Base-by-base conservation (phyloP, 202 grass and related monocot species). In the Schoenoplectus triqueter region DNA sequence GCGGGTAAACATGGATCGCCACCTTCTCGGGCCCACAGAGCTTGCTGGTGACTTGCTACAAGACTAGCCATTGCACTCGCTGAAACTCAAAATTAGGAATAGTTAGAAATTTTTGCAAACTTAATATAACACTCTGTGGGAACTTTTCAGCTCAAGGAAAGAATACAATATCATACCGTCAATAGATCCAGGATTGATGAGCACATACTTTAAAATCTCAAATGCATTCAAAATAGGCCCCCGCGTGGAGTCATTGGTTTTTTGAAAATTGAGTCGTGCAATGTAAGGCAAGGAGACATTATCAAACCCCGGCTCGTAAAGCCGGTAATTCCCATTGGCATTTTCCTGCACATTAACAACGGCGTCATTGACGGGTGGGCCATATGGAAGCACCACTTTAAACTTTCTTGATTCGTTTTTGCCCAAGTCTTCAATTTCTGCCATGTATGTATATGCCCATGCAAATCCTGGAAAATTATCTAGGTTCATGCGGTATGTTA, bases 1-100 rank as follows among this genome's bases (percentile, higher is more conserved):
- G 85, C 88, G 54, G 95, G 92, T 86, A 93, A 86, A 85, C 95
- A 97, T 17, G 92, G 95, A 76, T 97, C 92, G 21, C 95, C 95
- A 77, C 92, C 95, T 85, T 94, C 92, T 85, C 85, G 82, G 52
- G 95, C 92, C 95, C 95, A 97, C 78, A 84, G 52, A 88, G 75
- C 86, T 84, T 88, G 67, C 1, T 78, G 66, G 68, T 94, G 91
- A 19, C 42, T 83, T 72, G 92, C 89, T 80, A 86, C 88, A 75
- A 94, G 86, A 87, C 75, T 90, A 73, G 86, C 80, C 92, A 97
- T 91, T 64, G 64, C 76, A 78, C 74, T 91, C 80, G 87, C 95
- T 97, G 87, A 73, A 61, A 81, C 69, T 84, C 71, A 54, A 57
- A 49, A 40, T 40, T 7, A 79, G 5, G 61, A 56, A 57, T 61